A percentile compares a stretch with the other conserved stretches of the same genome.
Evolutionary conservation across 2,329 filamentous ascomycete genomes (phyloP).

Genomic region (Phaeosphaeria sp.): DNA sequence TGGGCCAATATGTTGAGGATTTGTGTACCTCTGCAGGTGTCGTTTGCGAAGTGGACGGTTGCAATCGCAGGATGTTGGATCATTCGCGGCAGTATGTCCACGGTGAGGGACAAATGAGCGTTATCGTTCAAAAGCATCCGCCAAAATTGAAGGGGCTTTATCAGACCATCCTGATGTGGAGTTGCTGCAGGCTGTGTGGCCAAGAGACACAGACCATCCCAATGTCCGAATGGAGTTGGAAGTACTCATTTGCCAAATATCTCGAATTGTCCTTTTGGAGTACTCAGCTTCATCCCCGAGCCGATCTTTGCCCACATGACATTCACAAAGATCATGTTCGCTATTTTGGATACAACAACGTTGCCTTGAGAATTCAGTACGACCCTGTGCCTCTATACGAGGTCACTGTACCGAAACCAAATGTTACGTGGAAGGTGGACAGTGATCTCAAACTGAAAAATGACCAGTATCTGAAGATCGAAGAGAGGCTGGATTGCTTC

Average conservation of each 20-base stretch:
- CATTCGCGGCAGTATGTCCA: conserved; percentile 98
- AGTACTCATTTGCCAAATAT: conserved; percentile 98
- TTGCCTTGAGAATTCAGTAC: conserved; percentile 88
- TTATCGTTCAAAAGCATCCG: conserved; percentile 81
- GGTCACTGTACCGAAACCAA: conserved; percentile 87
- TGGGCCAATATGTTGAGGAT: conserved; percentile 95
- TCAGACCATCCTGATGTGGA: conserved; percentile 95
- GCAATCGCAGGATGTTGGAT: conserved; percentile 86
- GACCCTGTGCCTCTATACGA: conserved; percentile 92
- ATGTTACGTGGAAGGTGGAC: conserved; percentile 97
- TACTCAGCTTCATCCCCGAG: conserved; percentile 75
- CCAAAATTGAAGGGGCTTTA: conserved; percentile 69
- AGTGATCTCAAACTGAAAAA: conserved; percentile 93
- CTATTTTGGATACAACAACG: conserved; percentile 88
- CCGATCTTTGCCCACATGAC: conserved; percentile 85
- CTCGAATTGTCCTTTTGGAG: conserved; percentile 98
- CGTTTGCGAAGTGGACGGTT: conserved; percentile 83
- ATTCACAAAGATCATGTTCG: conserved; percentile 90
- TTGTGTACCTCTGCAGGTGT: conserved; percentile 77
- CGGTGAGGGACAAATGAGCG: conserved; percentile 89
- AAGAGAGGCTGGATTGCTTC: conserved; percentile 84
- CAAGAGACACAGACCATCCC: conserved; percentile 87
- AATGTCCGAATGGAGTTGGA: conserved; percentile 96
- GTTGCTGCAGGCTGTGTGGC: conserved; percentile 88
- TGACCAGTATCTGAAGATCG: conserved; percentile 81